Base-by-base conservation (phyloP, 495 filamentous ascomycete species). In the Physcia stellaris region DNA sequence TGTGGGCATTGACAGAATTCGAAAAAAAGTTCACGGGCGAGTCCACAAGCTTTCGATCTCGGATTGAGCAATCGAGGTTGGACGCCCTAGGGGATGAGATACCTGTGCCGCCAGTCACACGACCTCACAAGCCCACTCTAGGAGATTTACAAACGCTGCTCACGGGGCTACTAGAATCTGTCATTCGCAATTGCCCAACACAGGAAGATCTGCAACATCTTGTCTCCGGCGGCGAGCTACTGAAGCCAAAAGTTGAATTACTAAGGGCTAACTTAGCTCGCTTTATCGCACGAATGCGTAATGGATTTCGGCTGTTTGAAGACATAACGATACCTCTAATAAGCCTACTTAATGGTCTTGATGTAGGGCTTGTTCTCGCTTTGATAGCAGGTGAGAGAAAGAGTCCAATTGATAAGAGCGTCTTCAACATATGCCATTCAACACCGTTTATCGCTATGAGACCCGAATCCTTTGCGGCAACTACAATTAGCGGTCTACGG, bases 71-170 rank as follows among this genome's bases (percentile, higher is more conserved):
- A 41, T 51, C 71, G 32, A 73, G 81, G 26, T 61, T 85, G 18
- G 46, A 49, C 5, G 59, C 55, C 2, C 50, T 94, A 31, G 87
- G 86, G 2, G 65, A 68, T 16, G 70, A 67, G 33, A 73, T 75
- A 1, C 55, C 58, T 22, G 62, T 67, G 4, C 71, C 75, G 11
- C 69, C 77, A n/a, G 73, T 94, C 20, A 85, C 75, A 49, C 69
- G 90, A 4, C 86, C 87, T 0, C 55, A 60, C 7, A 53, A 51
- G 4, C 84, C 80, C 0, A 68, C 81, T 42, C 66, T 94, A 28
- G 58, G 64, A 21, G 55, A 76, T n/a, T 57, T 96, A 11, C 84
- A 94, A 43, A 75, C 72, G 0, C 88, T 95, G 50, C 84, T 95
- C 48, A 66, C 62, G 32, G 90, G 80, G 42, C 56, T 93, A 18